Conservation (phyloP, 2,329 filamentous ascomycete species). For the Microsporum ferrugineum region DNA sequence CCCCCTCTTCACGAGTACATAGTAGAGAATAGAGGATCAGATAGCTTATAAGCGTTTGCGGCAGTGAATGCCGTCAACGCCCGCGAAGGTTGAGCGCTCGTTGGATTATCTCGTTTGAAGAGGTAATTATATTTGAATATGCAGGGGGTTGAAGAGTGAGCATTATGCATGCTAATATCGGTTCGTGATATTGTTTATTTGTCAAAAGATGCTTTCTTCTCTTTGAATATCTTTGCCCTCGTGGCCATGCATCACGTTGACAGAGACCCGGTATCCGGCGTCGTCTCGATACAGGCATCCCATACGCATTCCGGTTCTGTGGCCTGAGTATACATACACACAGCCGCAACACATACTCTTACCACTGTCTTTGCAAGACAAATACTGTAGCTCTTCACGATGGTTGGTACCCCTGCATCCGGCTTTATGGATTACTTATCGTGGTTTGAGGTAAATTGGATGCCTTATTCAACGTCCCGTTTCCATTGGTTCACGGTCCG, state of each 20-base stretch:
- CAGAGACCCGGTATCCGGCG: neutral
- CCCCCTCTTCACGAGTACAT: neutral
- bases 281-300: neutral
- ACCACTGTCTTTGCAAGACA: neutral
- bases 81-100: neutral
- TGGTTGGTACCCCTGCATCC: neutral
- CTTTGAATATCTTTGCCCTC: neutral
- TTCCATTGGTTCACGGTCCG: neutral
- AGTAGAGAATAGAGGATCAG: neutral
- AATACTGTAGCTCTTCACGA: neutral
- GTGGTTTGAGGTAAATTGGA: neutral
- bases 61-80: neutral
- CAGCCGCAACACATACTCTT: neutral
- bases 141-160: neutral
- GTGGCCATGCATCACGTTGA: neutral
- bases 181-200: neutral
- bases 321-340: neutral
- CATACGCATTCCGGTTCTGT: neutral
- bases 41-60: neutral
- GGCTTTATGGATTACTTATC: neutral
- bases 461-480: neutral
- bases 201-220: neutral
- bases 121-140: slow-evolving; percentile 1
- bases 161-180: neutral
- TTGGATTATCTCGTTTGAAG: neutral